Percentiles rank a stretch among this genome's conserved stretches.
Evolutionary conservation across 148 eudicot genomes (phyloP).

Genomic region (Rheum nobile): DNA sequence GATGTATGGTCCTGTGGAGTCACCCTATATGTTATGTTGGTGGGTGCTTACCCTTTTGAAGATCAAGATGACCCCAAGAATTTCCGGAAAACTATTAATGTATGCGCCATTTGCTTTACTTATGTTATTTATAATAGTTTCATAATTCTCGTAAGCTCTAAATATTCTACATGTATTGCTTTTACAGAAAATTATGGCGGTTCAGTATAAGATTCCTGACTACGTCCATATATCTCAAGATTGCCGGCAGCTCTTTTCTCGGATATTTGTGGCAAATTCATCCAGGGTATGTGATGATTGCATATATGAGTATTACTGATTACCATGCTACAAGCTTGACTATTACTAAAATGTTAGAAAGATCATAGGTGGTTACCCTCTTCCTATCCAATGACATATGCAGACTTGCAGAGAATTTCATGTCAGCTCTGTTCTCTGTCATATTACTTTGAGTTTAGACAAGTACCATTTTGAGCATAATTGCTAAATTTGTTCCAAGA

Average conservation of each 20-base stretch:
- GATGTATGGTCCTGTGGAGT: slow-evolving; percentile 49
- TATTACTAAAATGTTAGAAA: background rate
- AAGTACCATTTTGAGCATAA: background rate
- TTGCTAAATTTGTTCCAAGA: background rate
- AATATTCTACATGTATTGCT: background rate
- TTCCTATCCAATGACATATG: background rate
- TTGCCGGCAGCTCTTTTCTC: slow-evolving; percentile 34
- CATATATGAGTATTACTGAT: background rate
- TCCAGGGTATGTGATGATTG: slow-evolving; percentile 17
- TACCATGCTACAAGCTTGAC: background rate
- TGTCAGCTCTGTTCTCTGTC: background rate
- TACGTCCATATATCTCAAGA: slow-evolving; percentile 36
- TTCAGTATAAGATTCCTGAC: slow-evolving; percentile 34
- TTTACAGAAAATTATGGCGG: slow-evolving; percentile 29
- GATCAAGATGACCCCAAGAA: slow-evolving; percentile 33
- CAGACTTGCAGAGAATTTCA: background rate
- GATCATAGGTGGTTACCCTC: background rate
- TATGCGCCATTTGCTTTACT: slow-evolving; percentile 1
- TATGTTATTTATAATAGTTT: background rate
- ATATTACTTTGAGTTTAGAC: background rate
- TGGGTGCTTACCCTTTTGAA: slow-evolving; percentile 41
- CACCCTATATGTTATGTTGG: slow-evolving; percentile 47
- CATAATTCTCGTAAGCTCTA: background rate
- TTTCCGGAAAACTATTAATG: slow-evolving; percentile 29
- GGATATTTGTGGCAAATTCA: slow-evolving; percentile 31